A percentile compares a stretch with the other conserved stretches of the same genome.
phyloP scores from a whole-genome alignment of 345 rosid genomes.

The Hibiscus mutabilis region DNA sequence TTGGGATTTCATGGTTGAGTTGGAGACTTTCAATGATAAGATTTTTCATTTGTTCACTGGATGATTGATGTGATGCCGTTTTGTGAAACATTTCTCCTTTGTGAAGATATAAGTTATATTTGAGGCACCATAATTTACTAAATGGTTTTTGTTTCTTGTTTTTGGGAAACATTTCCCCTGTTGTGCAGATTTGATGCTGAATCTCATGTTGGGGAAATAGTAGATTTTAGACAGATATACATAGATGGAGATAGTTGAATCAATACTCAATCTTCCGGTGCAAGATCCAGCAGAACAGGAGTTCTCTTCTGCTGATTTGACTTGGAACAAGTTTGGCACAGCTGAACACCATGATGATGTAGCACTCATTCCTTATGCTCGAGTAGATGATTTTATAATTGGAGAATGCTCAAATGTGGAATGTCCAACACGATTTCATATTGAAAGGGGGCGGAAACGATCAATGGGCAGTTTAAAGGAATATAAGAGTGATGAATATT shows the following conservation, averaged over 20 bases:
- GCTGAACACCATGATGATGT: conserved; percentile 72
- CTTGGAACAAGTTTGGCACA: conserved; percentile 78
- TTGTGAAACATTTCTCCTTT: not conserved
- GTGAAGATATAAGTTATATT: not conserved
- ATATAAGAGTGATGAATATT: conserved; percentile 67
- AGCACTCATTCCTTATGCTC: conserved; percentile 71
- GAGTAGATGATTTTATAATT: conserved; percentile 70
- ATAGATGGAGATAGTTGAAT: conserved; percentile 53
- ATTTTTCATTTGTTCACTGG: not conserved
- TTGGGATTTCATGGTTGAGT: not conserved
- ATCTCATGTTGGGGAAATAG: conserved; percentile 1
- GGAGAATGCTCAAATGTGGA: conserved; percentile 85
- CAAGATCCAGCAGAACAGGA: conserved; percentile 59
- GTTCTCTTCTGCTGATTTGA: conserved; percentile 66
- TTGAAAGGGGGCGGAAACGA: conserved; percentile 80
- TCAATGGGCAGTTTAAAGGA: conserved; percentile 62
- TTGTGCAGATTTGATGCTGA: conserved; percentile 13
- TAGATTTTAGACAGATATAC: not conserved
- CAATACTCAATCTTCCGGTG: conserved; percentile 46
- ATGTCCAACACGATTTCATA: conserved; percentile 81
- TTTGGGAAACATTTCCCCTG: not conserved
- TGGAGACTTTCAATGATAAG: not conserved
- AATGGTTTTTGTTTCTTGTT: not conserved
- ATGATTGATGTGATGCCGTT: not conserved
- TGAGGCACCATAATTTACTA: not conserved